Conservation (phyloP, 2,329 filamentous ascomycete genomes). For the Ophiostoma sp. region DNA sequence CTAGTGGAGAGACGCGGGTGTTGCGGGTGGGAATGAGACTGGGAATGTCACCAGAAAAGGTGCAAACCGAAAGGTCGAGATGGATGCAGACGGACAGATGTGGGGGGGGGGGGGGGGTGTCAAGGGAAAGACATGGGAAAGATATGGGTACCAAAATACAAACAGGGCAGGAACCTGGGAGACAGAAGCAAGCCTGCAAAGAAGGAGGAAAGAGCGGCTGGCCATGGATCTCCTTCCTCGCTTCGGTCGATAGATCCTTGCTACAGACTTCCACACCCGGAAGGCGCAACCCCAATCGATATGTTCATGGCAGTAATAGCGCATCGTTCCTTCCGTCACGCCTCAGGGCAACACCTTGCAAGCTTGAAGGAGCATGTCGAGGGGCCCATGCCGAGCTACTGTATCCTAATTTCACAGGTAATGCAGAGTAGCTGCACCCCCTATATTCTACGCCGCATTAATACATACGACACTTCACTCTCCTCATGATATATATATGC, state of each 20-base stretch:
- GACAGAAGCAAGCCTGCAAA: neutral
- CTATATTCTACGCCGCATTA: neutral
- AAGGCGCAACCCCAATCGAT: conserved; percentile 9
- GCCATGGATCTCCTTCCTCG: conserved; percentile 2
- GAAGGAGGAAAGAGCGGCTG: neutral
- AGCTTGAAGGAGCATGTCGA: neutral
- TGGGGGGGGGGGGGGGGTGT: neutral
- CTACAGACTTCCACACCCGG: neutral
- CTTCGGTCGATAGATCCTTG: neutral
- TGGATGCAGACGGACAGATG: neutral
- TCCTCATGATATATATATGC: neutral
- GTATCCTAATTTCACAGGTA: neutral
- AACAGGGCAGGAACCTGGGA: neutral
- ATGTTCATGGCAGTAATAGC: neutral
- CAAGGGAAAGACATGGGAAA: neutral
- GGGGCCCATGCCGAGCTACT: neutral
- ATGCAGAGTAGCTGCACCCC: too few species aligned
- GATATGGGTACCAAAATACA: too few species aligned
- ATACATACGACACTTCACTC: too few species aligned
- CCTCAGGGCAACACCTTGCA: neutral
- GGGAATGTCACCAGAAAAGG: neutral
- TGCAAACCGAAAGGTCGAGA: neutral
- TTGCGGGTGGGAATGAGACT: neutral
- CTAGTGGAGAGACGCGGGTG: too few species aligned
- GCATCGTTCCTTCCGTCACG: conserved; percentile 11